phyloP scores from a whole-genome alignment of 345 rosid genomes.

The Salix udensis region DNA sequence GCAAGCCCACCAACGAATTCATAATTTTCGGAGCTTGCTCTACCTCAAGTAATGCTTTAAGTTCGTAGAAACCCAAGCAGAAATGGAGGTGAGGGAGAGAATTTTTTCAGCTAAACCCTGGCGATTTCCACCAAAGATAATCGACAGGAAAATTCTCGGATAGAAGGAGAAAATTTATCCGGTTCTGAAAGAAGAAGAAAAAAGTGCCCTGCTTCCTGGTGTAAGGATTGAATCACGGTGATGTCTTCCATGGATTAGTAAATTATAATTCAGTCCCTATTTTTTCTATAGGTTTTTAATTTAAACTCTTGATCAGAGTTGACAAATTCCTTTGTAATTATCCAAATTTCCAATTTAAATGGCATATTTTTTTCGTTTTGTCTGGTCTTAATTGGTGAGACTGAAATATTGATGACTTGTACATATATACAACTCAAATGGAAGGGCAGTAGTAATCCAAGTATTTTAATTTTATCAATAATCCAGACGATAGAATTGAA shows the following conservation, averaged over 20 bases:
- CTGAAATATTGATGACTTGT: too few species aligned
- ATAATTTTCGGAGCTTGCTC: neutral
- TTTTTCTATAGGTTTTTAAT: neutral
- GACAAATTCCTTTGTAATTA: too few species aligned
- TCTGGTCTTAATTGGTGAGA: too few species aligned
- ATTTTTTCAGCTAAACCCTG: neutral
- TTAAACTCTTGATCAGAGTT: neutral
- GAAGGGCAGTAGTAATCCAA: too few species aligned
- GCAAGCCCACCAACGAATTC: neutral
- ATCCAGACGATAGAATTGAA: too few species aligned
- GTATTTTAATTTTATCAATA: too few species aligned
- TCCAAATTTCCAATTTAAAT: too few species aligned
- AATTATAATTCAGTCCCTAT: neutral
- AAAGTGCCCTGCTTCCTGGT: neutral
- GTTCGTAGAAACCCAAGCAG: neutral
- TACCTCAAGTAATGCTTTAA: neutral
- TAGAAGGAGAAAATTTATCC: neutral
- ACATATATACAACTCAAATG: too few species aligned
- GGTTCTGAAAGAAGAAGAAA: neutral
- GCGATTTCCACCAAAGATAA: neutral
- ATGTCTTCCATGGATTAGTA: neutral
- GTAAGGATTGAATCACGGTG: neutral
- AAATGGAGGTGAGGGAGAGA: neutral
- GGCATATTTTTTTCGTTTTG: too few species aligned
- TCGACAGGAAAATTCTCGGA: neutral